Conservation (phyloP, 257 asterid species). For the Solanum medicagineum region DNA sequence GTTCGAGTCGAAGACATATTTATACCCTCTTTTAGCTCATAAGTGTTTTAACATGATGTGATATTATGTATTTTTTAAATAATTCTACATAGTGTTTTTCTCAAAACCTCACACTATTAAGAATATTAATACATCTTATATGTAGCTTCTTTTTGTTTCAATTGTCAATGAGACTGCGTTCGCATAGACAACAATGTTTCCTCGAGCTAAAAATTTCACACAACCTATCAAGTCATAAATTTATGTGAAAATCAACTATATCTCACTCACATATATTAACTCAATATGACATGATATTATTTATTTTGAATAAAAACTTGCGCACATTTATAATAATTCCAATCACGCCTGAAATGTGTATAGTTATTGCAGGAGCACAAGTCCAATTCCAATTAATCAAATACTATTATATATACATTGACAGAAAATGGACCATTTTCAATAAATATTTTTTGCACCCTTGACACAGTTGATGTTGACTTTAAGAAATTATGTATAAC, state of each 20-base stretch:
- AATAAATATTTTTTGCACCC: not conserved
- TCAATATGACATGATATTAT: not conserved
- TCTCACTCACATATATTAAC: not conserved
- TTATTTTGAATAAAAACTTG: not conserved
- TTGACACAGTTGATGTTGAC: not conserved
- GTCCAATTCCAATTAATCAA: not conserved
- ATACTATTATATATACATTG: not conserved
- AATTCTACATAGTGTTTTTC: too few species aligned
- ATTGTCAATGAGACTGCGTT: not conserved
- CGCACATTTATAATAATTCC: not conserved
- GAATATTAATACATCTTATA: too few species aligned
- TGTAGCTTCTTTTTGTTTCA: not conserved
- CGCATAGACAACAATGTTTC: not conserved
- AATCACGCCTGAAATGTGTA: not conserved
- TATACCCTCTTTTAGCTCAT: too few species aligned
- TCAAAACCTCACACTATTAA: too few species aligned
- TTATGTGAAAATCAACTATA: not conserved
- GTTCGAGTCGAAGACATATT: too few species aligned
- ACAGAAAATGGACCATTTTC: not conserved
- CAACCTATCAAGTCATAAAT: not conserved
- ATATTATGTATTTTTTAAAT: too few species aligned
- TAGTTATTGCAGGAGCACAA: not conserved
- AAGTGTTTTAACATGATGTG: too few species aligned
- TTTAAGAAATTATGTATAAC: not conserved
- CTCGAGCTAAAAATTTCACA: not conserved